phyloP scores from a whole-genome alignment of 2,329 filamentous ascomycete genomes.

The Blastomyces gilchristii region DNA sequence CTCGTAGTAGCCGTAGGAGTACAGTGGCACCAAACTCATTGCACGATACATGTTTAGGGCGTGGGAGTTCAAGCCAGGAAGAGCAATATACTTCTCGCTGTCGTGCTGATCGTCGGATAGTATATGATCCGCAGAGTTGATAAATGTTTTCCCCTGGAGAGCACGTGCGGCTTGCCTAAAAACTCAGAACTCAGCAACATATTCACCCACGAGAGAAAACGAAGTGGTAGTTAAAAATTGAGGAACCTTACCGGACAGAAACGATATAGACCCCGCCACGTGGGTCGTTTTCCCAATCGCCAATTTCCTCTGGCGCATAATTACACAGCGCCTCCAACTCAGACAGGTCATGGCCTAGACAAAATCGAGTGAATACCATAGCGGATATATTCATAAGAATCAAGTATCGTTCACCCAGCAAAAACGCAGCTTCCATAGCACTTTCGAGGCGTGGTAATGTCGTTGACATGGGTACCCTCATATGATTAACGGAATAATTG shows the following conservation, averaged over 20 bases:
- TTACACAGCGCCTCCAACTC: slow-evolving; percentile 50
- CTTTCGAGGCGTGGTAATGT: slow-evolving; percentile 44
- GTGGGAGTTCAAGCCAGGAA: slow-evolving; percentile 35
- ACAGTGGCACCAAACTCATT: slow-evolving; percentile 39
- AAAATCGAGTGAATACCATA: slow-evolving; percentile 48
- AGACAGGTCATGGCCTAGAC: slow-evolving; percentile 46
- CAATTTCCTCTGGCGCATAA: slow-evolving; percentile 47
- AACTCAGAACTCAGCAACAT: slow-evolving; percentile 3
- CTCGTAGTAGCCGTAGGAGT: slow-evolving; percentile 37
- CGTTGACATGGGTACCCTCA: slow-evolving; percentile 43
- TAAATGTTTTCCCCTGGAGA: slow-evolving; percentile 51
- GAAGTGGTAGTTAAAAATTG: background rate
- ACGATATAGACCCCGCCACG: slow-evolving; percentile 50
- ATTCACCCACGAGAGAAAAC: background rate
- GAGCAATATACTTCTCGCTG: slow-evolving; percentile 39
- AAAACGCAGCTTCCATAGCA: slow-evolving; percentile 47
- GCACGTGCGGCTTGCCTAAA: slow-evolving; percentile 46
- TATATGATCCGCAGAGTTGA: slow-evolving; percentile 37
- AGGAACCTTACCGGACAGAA: slow-evolving; percentile 34
- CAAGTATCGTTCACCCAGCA: slow-evolving; percentile 49
- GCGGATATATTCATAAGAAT: slow-evolving; percentile 49
- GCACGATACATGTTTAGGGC: slow-evolving; percentile 46
- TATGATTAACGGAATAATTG: slow-evolving; percentile 52
- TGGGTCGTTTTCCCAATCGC: slow-evolving; percentile 47
- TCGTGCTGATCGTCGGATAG: slow-evolving; percentile 48